A percentile compares a stretch with the other conserved stretches of the same genome.
Evolutionary conservation across 2,329 filamentous ascomycete species (phyloP).

Genomic region (Fusarium sp.): DNA sequence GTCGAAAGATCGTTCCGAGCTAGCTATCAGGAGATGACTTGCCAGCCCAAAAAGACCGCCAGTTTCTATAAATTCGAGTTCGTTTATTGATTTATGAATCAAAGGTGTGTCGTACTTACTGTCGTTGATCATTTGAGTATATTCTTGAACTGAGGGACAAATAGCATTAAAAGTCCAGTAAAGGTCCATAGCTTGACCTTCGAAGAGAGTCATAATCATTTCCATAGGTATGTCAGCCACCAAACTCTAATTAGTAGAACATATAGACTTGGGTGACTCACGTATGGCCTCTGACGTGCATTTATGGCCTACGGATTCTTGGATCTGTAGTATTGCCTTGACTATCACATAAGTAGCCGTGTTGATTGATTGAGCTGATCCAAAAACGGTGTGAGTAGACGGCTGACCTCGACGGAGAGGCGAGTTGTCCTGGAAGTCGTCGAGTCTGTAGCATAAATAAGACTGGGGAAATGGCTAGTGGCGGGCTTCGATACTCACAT

Average conservation of each 20-base stretch:
- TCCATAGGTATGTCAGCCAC: too few species aligned
- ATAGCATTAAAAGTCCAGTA: not conserved
- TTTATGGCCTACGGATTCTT: not conserved
- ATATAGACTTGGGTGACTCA: too few species aligned
- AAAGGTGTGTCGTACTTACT: not conserved
- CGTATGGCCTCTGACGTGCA: too few species aligned
- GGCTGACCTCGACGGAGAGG: conserved; percentile 16
- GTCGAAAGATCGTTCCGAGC: not conserved
- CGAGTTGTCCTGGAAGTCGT: conserved; percentile 21
- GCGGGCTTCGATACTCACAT: not conserved
- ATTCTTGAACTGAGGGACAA: conserved; percentile 6
- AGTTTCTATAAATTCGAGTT: not conserved
- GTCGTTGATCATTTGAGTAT: conserved; percentile 7
- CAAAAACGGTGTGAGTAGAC: conserved; percentile 12
- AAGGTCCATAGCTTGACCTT: conserved; percentile 16
- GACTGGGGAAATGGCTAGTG: too few species aligned
- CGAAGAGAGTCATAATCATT: not conserved
- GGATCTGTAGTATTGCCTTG: not conserved
- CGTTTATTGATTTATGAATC: too few species aligned
- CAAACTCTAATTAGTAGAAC: too few species aligned
- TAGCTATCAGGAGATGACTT: not conserved
- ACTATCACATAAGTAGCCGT: not conserved
- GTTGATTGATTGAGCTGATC: conserved; percentile 18
- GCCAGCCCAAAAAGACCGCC: conserved; percentile 4
- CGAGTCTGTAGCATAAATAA: not conserved